Percentiles rank a stretch among this genome's conserved stretches.
Evolutionary conservation across 495 filamentous ascomycete species (phyloP).

Genomic region (Penicillium tannophilum): DNA sequence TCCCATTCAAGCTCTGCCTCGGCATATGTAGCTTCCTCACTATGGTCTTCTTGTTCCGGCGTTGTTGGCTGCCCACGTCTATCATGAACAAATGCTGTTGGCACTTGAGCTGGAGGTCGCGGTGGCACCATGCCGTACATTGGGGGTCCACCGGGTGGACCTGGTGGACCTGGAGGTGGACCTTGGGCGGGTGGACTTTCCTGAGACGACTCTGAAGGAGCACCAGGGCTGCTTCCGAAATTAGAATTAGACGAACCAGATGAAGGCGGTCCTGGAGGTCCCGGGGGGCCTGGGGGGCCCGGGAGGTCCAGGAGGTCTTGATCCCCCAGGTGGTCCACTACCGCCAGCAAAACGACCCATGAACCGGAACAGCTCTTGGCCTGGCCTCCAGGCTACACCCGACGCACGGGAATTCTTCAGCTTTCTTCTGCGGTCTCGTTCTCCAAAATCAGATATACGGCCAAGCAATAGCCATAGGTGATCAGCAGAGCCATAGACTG

Average conservation of each 20-base stretch:
- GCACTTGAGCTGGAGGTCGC: slow-evolving; percentile 39
- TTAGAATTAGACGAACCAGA: slow-evolving; percentile 20
- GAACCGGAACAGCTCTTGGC: slow-evolving; percentile 50
- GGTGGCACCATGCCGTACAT: slow-evolving; percentile 60
- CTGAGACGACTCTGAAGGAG: slow-evolving; percentile 10
- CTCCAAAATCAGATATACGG: slow-evolving; percentile 78
- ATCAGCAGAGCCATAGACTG: slow-evolving; percentile 84
- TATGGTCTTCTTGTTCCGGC: slow-evolving; percentile 42
- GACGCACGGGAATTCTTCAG: slow-evolving; percentile 51
- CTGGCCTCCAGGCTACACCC: slow-evolving; percentile 61
- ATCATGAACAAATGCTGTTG: slow-evolving; percentile 40
- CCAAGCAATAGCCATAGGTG: slow-evolving; percentile 82
- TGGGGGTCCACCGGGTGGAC: slow-evolving; percentile 27
- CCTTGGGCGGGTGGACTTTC: slow-evolving; percentile 14
- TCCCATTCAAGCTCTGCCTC: slow-evolving; percentile 82
- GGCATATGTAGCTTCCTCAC: slow-evolving; percentile 62
- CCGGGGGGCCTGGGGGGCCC: slow-evolving; percentile 14
- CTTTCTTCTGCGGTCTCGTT: slow-evolving; percentile 78
- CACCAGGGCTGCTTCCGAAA: slow-evolving; percentile 11
- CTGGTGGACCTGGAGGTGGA: neutral
- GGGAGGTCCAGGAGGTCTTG: slow-evolving; percentile 29
- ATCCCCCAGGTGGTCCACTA: slow-evolving; percentile 29
- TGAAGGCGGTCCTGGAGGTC: slow-evolving; percentile 16
- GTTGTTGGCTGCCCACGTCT: slow-evolving; percentile 20
- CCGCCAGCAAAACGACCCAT: slow-evolving; percentile 42